These are phyloP conservation scores for Paecilomyces fulvus DNA, from an alignment of 2,329 filamentous ascomycete genomes.

Conservation along the genomic window DNA sequence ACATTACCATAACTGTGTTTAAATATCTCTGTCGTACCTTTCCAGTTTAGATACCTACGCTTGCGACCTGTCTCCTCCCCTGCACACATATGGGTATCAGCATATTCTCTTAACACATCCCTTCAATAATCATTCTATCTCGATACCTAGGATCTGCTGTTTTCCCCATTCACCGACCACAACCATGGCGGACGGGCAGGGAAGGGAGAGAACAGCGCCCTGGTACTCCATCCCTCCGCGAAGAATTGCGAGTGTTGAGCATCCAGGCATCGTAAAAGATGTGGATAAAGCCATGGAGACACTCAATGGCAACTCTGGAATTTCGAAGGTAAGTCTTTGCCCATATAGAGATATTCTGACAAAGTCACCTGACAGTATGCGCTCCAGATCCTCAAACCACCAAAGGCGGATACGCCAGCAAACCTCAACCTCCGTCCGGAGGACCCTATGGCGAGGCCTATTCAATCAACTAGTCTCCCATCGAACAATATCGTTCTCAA, in stretches of 20 bases:
- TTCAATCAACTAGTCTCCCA: slow-evolving; percentile 65
- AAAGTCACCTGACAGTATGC: neutral
- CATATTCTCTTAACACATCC: neutral
- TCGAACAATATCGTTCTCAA: slow-evolving; percentile 82
- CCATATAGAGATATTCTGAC: neutral
- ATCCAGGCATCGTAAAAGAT: slow-evolving; percentile 58
- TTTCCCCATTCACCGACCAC: neutral
- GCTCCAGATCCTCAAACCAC: slow-evolving; percentile 37
- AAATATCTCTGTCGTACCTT: neutral
- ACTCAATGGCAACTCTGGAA: slow-evolving; percentile 48
- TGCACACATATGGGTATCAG: slow-evolving; percentile 3
- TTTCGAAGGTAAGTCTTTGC: slow-evolving; percentile 41
- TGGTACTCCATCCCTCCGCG: slow-evolving; percentile 45
- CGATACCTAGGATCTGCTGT: neutral
- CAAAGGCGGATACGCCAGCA: slow-evolving; percentile 41
- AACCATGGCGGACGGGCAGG: slow-evolving; percentile 15
- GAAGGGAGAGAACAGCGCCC: slow-evolving; percentile 28
- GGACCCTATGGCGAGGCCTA: slow-evolving; percentile 68
- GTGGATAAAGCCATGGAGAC: slow-evolving; percentile 56
- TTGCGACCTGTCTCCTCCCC: neutral
- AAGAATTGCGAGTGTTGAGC: slow-evolving; percentile 54
- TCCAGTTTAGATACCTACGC: neutral
- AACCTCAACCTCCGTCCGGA: slow-evolving; percentile 72
- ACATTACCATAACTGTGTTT: neutral
- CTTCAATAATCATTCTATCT: neutral